Percentiles rank a stretch among this genome's conserved stretches.
Evolutionary conservation across 805 yeast species (phyloP).

Genomic region (Kregervanrija fluxuum): DNA sequence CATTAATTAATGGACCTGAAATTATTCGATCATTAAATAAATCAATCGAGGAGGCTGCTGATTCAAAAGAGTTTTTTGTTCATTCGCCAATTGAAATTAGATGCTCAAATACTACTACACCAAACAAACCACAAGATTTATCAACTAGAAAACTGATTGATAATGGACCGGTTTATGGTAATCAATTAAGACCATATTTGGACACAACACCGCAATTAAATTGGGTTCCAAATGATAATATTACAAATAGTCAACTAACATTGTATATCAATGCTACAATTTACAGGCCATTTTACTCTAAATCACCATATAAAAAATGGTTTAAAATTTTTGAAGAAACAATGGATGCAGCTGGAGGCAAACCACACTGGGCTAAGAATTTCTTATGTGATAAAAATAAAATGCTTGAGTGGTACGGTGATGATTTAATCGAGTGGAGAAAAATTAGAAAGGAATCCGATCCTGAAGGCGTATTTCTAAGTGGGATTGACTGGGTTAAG

Average conservation of each 20-base stretch:
- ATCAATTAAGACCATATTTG: conserved; percentile 69
- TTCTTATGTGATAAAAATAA: conserved; percentile 70
- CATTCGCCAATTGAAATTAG: conserved; percentile 96
- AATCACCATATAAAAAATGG: conserved; percentile 75
- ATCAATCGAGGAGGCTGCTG: conserved; percentile 54
- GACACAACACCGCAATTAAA: conserved; percentile 71
- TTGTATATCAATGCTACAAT: conserved; percentile 88
- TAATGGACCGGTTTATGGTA: conserved; percentile 81
- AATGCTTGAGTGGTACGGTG: conserved; percentile 75
- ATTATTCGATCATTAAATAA: conserved; percentile 57
- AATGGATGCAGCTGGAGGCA: conserved; percentile 73
- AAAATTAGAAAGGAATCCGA: conserved; percentile 60
- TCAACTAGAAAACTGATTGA: conserved; percentile 42
- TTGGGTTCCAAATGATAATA: conserved; percentile 45
- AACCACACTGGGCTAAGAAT: conserved; percentile 98
- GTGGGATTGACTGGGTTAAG: conserved; percentile 72
- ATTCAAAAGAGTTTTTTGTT: conserved; percentile 60
- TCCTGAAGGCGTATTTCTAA: conserved; percentile 74
- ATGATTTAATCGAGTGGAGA: conserved; percentile 55
- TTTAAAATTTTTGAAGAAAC: conserved; percentile 75
- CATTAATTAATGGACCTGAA: conserved; percentile 69
- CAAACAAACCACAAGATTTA: conserved; percentile 38
- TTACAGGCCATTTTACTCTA: conserved; percentile 84
- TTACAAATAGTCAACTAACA: conserved; percentile 72
- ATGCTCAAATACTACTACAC: conserved; percentile 74